phyloP scores from a whole-genome alignment of 805 yeast genomes.

The Starmerella vitae region DNA sequence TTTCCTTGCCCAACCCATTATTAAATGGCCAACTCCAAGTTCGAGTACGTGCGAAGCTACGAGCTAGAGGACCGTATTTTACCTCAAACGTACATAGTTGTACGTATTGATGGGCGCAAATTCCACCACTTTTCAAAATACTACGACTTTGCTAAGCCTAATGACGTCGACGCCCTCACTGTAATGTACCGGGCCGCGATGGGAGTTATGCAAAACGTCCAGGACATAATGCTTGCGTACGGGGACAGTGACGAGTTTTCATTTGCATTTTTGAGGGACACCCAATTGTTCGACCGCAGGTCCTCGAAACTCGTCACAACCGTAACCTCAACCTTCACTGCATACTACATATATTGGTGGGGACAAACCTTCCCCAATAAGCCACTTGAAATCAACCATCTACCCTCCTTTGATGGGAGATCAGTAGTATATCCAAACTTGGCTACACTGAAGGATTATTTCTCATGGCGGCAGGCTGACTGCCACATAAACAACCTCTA shows the following conservation, averaged over 20 bases:
- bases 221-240: constrained; percentile 68
- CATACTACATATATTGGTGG: constrained; percentile 65
- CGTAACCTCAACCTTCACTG: constrained; percentile 68
- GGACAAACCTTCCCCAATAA: constrained; percentile 31
- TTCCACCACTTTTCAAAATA: constrained; percentile 64
- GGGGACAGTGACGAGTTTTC: constrained; percentile 96
- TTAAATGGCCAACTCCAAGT: constrained; percentile 76
- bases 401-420: constrained; percentile 86
- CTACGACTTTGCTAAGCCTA: constrained; percentile 76
- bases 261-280: constrained; percentile 51
- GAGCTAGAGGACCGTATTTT: constrained; percentile 61
- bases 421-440: constrained; percentile 72
- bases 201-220: constrained; percentile 46
- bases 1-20: neutral
- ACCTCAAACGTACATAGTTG: constrained; percentile 68
- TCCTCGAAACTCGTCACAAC: constrained; percentile 69
- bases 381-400: constrained; percentile 36
- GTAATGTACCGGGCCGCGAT: constrained; percentile 75
- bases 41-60: constrained; percentile 72
- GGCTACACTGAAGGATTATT: constrained; percentile 55
- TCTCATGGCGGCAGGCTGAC: constrained; percentile 92
- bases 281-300: constrained; percentile 69
- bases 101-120: constrained; percentile 86
- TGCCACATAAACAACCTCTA: constrained; percentile 88
- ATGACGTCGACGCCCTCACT: constrained; percentile 60